Conservation (phyloP, 306 rosid species). For the Astragalus glycyphyllos region DNA sequence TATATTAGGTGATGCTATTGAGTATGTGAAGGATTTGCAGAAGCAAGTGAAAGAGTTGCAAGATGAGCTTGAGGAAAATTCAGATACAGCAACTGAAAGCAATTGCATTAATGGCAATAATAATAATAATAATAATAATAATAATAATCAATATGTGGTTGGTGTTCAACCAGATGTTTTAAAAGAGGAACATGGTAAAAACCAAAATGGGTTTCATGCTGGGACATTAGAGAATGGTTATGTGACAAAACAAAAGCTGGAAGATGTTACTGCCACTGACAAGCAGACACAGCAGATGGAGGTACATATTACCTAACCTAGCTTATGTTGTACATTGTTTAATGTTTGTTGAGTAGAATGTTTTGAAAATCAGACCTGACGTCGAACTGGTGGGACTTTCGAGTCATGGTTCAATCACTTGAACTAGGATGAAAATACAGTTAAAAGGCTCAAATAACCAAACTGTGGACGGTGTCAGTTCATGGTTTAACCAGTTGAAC, state of each 20-base stretch:
- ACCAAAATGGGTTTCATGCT: conserved; percentile 49
- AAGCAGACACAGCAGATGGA: conserved; percentile 82
- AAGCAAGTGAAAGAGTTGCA: conserved; percentile 80
- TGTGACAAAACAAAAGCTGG: conserved; percentile 54
- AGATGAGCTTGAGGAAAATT: conserved; percentile 83
- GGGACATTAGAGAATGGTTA: conserved; percentile 54
- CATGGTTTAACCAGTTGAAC: too few relatives aligned
- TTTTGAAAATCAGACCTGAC: too few relatives aligned
- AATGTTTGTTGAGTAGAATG: too few relatives aligned
- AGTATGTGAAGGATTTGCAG: conserved; percentile 77
- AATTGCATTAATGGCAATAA: conserved; percentile 29
- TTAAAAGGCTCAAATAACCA: too few relatives aligned
- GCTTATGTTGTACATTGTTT: background rate
- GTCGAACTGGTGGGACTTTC: too few relatives aligned
- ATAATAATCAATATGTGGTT: conserved; percentile 43
- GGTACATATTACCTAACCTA: conserved; percentile 46
- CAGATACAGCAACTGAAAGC: conserved; percentile 59
- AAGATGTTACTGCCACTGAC: conserved; percentile 52
- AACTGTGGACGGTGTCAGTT: too few relatives aligned
- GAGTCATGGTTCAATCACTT: too few relatives aligned
- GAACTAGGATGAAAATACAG: too few relatives aligned
- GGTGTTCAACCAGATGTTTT: conserved; percentile 46
- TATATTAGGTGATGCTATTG: conserved; percentile 90
- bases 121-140: conserved; percentile 19
- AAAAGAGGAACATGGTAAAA: conserved; percentile 50